Base-by-base conservation (phyloP, 2,329 filamentous ascomycete species). In the Colletotrichum sp. region DNA sequence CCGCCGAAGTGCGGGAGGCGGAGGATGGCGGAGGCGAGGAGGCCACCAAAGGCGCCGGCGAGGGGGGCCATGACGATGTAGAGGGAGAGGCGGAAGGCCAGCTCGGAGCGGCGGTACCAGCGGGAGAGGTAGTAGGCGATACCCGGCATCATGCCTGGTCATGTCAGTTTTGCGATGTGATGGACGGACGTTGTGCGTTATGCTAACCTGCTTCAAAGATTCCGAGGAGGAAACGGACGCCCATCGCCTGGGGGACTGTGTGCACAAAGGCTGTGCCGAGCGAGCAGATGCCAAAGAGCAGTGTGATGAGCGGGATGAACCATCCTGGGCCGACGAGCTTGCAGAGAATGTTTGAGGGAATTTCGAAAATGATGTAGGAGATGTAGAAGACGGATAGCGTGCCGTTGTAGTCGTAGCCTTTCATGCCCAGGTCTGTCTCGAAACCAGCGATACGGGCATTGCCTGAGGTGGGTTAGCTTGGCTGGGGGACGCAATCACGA, bases 31-130 rank as follows among this genome's bases (percentile, higher is more conserved):
- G 88, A 91, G 0, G 89, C 89, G 2, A 95, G 84, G 0, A 95
- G 87, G 0, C 93, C 93, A 2, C 93, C 92, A 74, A 94, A 93
- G 0, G 92, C 92, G 8, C 92, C 92, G 0, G 92, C 92, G 0
- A 94, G 84, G 0, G 92, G 90, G 0, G 92, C 90, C 87, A 92
- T 92, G 34, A 93, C 91, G 59, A 94, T 91, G 80, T 93, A 94
- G 3, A 93, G 83, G 0, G 91, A 90, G 1, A 94, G 83, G 0
- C 92, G 89, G 81, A 93, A 93, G 0, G 90, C 89, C 2, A 94
- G 85, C 80, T 94, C 92, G 44, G 86, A 88, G 18, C 91, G 86
- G 6, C 91, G 85, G 76, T 94, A 94, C 92, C 92, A 94, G 49
- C 92, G 84, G 0, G 88, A 91, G 60, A 93, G 83, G 76, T 93